These are phyloP conservation scores for Cercospora zeae-maydis DNA, from an alignment of 2,329 filamentous ascomycete genomes.

Conservation along the genomic window DNA sequence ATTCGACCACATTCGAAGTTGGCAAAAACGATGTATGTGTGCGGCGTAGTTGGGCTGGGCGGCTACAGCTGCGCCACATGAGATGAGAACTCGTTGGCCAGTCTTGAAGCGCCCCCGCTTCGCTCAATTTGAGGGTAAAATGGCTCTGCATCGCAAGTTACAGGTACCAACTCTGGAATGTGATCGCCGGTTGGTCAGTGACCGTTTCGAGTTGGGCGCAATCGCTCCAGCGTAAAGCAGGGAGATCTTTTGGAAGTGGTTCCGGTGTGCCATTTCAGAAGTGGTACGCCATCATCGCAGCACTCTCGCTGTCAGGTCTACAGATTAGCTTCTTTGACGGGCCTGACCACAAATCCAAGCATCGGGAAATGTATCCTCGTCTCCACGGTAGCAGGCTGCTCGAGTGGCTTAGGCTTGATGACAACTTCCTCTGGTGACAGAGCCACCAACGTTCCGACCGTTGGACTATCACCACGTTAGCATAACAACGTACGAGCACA, in stretches of 20 bases:
- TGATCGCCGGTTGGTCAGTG: background rate
- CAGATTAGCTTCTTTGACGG: conserved; percentile 22
- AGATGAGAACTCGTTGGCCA: background rate
- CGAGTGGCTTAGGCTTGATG: conserved; percentile 34
- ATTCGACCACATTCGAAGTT: background rate
- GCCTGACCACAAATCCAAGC: conserved; percentile 39
- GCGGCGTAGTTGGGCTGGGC: background rate
- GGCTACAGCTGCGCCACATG: background rate
- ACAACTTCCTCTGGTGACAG: conserved; percentile 43
- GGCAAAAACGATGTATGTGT: background rate
- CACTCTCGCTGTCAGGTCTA: background rate
- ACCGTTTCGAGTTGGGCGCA: background rate
- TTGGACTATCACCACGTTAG: conserved; percentile 30
- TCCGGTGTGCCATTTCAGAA: background rate
- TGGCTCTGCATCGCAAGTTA: background rate
- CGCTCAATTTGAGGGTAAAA: background rate
- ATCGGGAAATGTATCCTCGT: conserved; percentile 42
- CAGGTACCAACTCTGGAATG: background rate
- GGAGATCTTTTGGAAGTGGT: background rate
- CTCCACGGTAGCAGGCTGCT: conserved; percentile 31
- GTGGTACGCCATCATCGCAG: background rate
- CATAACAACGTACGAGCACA: background rate
- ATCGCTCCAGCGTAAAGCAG: background rate
- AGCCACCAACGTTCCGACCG: conserved; percentile 37
- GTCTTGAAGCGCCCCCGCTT: background rate